Percentiles rank a stretch among this genome's conserved stretches.
phyloP scores from a whole-genome alignment of 192 early-diverging fungal species.

The Podila horticola region DNA sequence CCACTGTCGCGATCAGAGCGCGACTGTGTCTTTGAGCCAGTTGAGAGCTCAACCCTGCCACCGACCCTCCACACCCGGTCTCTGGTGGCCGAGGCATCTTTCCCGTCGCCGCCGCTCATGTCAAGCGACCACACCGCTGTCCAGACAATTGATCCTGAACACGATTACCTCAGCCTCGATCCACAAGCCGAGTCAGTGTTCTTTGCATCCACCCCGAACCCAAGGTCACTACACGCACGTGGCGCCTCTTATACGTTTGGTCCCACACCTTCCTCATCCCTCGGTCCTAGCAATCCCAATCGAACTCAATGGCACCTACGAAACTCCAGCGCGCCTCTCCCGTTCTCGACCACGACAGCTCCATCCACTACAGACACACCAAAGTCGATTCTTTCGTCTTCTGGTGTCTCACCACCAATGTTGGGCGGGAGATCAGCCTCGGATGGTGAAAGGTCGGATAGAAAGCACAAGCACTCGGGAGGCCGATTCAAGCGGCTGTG shows the following conservation, averaged over 20 bases:
- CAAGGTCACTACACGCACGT: not conserved
- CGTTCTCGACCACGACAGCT: not conserved
- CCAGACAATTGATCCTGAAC: not conserved
- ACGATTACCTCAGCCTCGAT: not conserved
- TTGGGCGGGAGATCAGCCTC: too few relatives aligned
- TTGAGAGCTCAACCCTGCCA: not conserved
- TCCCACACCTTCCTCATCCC: not conserved
- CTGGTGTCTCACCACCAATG: not conserved
- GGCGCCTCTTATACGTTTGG: too few relatives aligned
- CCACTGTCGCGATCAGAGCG: not conserved
- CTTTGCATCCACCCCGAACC: not conserved
- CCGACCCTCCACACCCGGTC: not conserved
- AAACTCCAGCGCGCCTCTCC: constrained; percentile 13
- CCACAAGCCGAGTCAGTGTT: too few relatives aligned
- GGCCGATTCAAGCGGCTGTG: constrained; percentile 20
- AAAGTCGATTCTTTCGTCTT: not conserved
- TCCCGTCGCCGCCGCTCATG: not conserved
- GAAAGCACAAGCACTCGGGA: not conserved
- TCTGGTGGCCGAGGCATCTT: not conserved
- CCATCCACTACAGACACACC: not conserved
- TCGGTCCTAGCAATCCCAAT: not conserved
- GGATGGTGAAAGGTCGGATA: too few relatives aligned
- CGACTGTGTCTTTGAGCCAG: not conserved
- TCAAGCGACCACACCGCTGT: not conserved
- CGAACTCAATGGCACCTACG: not conserved